A percentile compares a stretch with the other conserved stretches of the same genome.
These are phyloP conservation scores for Pleurotus citrinopileatus DNA, from an alignment of 768 basidiomycete species.

Conservation along the genomic window DNA sequence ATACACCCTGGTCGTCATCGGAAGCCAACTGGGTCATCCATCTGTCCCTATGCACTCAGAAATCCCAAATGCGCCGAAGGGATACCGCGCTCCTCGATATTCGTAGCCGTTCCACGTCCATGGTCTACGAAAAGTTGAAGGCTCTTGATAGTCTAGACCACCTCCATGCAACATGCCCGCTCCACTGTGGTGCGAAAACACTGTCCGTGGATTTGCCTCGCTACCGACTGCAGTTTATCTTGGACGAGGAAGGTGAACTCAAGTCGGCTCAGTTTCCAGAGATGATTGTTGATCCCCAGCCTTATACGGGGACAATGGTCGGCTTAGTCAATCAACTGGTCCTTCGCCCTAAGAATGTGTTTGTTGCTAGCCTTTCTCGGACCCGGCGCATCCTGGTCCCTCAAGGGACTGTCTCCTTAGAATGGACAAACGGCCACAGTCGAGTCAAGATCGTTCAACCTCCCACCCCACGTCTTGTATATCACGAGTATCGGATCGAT, in stretches of 20 bases:
- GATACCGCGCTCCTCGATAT: constrained; percentile 19
- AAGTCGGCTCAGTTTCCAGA: constrained; percentile 38
- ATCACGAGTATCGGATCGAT: constrained; percentile 30
- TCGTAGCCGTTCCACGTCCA: constrained; percentile 19
- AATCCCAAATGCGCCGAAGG: constrained; percentile 14
- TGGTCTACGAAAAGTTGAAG: constrained; percentile 18
- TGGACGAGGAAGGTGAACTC: constrained; percentile 28
- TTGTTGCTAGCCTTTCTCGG: constrained; percentile 15
- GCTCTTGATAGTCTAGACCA: constrained; percentile 18
- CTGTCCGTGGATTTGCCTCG: constrained; percentile 36
- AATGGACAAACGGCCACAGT: constrained; percentile 17
- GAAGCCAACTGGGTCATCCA: constrained; percentile 27
- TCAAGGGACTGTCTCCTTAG: constrained; percentile 25
- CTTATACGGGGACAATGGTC: constrained; percentile 41
- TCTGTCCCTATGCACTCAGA: constrained; percentile 12
- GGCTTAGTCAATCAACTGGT: constrained; percentile 41
- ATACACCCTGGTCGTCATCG: constrained; percentile 24
- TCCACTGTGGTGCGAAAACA: background rate
- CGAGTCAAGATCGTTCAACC: constrained; percentile 19
- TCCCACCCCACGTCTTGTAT: constrained; percentile 6
- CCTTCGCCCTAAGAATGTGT: constrained; percentile 21
- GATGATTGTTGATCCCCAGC: constrained; percentile 39
- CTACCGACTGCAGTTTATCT: constrained; percentile 36
- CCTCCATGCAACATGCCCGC: constrained; percentile 13
- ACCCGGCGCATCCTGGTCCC: constrained; percentile 38